Evolutionary conservation across 495 filamentous ascomycete species (phyloP).

Genomic region (Haplographium delicatum): DNA sequence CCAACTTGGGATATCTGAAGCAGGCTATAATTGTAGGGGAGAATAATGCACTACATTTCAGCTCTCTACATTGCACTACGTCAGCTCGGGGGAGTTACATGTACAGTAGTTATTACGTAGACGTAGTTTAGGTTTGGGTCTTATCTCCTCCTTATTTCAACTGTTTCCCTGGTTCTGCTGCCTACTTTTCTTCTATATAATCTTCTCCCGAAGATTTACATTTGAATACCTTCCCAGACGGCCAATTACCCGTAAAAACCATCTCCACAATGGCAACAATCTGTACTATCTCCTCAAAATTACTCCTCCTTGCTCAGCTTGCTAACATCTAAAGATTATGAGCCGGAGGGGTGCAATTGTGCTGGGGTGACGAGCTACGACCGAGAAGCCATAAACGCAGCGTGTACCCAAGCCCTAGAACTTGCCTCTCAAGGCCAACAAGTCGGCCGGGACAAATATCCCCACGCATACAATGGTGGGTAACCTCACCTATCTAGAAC

Average conservation of each 20-base stretch:
- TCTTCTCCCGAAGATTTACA: not conserved
- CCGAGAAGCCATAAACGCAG: constrained; percentile 15
- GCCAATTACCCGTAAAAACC: not conserved
- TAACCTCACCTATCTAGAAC: no score
- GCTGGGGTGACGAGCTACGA: constrained; percentile 17
- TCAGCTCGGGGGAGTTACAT: no score
- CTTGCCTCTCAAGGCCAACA: constrained; percentile 23
- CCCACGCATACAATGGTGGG: constrained; percentile 28
- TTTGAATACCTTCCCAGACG: not conserved
- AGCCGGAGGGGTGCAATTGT: constrained; percentile 22
- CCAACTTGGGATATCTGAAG: no score
- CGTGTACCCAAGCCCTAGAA: constrained; percentile 18
- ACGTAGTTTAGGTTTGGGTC: no score
- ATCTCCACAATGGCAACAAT: constrained; percentile 6
- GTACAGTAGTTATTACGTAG: no score
- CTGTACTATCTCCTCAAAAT: not conserved
- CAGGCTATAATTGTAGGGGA: no score
- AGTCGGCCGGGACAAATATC: constrained; percentile 26
- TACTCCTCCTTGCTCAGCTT: not conserved
- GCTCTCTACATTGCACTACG: no score
- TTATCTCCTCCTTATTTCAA: no score
- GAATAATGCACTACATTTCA: no score
- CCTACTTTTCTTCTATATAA: no score
- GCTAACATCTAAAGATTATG: constrained; percentile 7
- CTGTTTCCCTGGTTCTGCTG: no score